These are phyloP conservation scores for Stachybotrys echinatus DNA, from an alignment of 2,329 filamentous ascomycete species.

Conservation along the genomic window DNA sequence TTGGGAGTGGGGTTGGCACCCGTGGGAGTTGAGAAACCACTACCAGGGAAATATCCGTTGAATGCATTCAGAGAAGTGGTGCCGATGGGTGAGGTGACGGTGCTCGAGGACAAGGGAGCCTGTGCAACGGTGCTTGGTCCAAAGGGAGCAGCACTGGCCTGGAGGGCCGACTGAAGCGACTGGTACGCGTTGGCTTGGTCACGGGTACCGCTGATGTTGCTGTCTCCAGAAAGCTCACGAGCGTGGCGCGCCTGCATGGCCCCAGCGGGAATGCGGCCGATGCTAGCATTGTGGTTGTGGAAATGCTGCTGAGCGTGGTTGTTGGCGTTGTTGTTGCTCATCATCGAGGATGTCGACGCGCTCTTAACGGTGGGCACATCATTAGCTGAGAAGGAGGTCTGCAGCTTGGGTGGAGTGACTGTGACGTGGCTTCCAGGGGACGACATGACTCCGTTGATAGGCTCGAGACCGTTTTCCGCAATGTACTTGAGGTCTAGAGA, in stretches of 20 bases:
- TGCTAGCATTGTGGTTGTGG: conserved; percentile 75
- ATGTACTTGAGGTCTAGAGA: conserved; percentile 52
- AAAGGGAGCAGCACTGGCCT: conserved; percentile 75
- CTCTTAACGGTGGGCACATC: conserved; percentile 84
- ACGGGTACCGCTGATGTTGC: conserved; percentile 30
- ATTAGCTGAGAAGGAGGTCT: conserved; percentile 84
- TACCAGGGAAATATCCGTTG: conserved; percentile 25
- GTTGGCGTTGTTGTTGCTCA: conserved; percentile 44
- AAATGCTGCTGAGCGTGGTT: conserved; percentile 59
- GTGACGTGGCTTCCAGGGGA: conserved; percentile 47
- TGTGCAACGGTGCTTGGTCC: conserved; percentile 50
- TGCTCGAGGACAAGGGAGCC: conserved; percentile 18
- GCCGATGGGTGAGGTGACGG: conserved; percentile 17
- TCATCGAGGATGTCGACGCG: conserved; percentile 41
- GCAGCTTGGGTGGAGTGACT: conserved; percentile 66
- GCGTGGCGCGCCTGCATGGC: conserved; percentile 63
- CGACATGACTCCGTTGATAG: conserved; percentile 31
- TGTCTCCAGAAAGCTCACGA: conserved; percentile 61
- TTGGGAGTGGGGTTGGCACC: conserved; percentile 12
- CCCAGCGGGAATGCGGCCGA: conserved; percentile 71
- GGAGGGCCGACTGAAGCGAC: conserved; percentile 66
- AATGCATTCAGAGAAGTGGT: conserved; percentile 18
- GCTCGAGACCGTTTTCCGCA: conserved; percentile 37
- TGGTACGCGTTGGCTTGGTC: conserved; percentile 46
- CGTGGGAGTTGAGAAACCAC: conserved; percentile 18